These are phyloP conservation scores for Trapa bicornis DNA, from an alignment of 345 rosid genomes.

Conservation along the genomic window DNA sequence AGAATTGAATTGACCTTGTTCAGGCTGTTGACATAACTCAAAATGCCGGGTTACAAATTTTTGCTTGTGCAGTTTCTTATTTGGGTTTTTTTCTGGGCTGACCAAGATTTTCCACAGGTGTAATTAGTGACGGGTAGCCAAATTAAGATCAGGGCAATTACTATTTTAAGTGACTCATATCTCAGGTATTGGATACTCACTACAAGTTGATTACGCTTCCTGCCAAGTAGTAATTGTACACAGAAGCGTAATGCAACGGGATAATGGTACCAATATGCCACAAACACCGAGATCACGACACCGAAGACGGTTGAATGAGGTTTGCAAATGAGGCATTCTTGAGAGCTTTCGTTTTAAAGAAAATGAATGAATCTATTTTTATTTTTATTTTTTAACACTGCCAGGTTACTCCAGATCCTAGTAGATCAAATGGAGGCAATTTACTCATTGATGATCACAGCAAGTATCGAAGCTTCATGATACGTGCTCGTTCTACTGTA, in stretches of 20 bases:
- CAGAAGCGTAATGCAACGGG: slow-evolving; percentile 47
- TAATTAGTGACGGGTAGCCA: too few species aligned
- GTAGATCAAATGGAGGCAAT: slow-evolving; percentile 43
- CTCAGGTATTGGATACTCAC: slow-evolving; percentile 1
- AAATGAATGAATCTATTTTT: slow-evolving; percentile 1
- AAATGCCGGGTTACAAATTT: neutral
- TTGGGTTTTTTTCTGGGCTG: neutral
- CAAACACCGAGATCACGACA: slow-evolving; percentile 55
- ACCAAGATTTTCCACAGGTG: neutral
- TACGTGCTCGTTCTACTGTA: slow-evolving; percentile 58
- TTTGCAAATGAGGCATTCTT: slow-evolving; percentile 1
- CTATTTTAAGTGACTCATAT: neutral
- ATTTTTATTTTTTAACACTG: neutral
- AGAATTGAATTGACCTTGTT: neutral
- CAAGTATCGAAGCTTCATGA: slow-evolving; percentile 72
- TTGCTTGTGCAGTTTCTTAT: neutral
- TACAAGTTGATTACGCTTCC: neutral
- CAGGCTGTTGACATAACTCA: neutral
- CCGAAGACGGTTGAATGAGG: slow-evolving; percentile 70
- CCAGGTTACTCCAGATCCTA: slow-evolving; percentile 47
- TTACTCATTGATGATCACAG: slow-evolving; percentile 60
- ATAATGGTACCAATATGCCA: slow-evolving; percentile 25
- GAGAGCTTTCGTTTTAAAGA: neutral
- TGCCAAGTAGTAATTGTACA: slow-evolving; percentile 2
- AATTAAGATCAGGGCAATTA: neutral